Base-by-base conservation (phyloP, 1,139 yeast species). In the Zygosaccharomyces sapae region DNA sequence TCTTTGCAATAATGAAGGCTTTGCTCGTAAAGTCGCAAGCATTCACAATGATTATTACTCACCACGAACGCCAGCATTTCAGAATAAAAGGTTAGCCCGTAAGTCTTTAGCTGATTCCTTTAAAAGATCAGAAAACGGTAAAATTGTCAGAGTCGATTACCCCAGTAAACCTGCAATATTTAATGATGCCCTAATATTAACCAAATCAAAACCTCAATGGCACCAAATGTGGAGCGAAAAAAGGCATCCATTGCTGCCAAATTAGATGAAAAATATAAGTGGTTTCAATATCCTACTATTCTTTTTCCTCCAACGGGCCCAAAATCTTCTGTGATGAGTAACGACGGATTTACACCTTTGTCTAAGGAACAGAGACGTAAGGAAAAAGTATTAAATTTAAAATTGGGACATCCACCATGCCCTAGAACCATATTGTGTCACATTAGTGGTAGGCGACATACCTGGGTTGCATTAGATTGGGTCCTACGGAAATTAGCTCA, bases 381-480 rank as follows among this genome's bases (percentile, higher is more conserved):
- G 38, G 54, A 55, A 16, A 54, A 45, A 18, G 49, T 63, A 5
- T 38, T 61, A n/a, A 50, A 52, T 5, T 49, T 55, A 20, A 56
- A 54, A 29, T 53, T 55, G 5, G 61, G 59, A 19, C 52, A 46
- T 27, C 54, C 59, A 9, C 59, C 54, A 54, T 53, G 58, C 74
- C 86, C 19, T 34, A 68, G 90, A 57, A 75, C 75, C 2, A 72
- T 84, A 6, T 59, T 84, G 56, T 81, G 83, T 20, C 84, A 83
- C 61, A 71, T 85, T 5, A 75, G 81, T 52, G 94, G 88, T 0
- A 70, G 90, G 51, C 74, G 71, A 43, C 90, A 84, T 65, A 83
- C 92, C 0, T 85, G 94, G 92, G 87, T 83, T 2, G 82, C 88
- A 0, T 67, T 85, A 41, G 94, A 85, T 62, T 85, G 86, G 84